Evolutionary conservation across 2,329 filamentous ascomycete genomes (phyloP), one percentile per base, ranked within the genome.

Genomic region (Microdochium nivale): DNA sequence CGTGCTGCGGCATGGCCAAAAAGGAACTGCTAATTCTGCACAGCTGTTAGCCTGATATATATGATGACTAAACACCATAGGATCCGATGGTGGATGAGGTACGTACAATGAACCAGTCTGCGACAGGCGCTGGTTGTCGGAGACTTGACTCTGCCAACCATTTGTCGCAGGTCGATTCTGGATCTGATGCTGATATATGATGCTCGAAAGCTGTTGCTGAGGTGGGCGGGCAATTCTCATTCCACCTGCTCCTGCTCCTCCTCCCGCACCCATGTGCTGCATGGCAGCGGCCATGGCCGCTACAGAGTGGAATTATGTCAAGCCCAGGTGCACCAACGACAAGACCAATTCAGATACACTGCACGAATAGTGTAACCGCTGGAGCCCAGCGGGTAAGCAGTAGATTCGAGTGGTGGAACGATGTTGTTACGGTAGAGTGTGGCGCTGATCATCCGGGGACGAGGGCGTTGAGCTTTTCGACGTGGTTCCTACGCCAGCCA

Each of bases 211-310:
- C 54, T 73, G 71, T 55, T 72, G 64, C 40, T 65, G 62, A 47
- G 65, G 64, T 52, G 70, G 70, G 54, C 66, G 66, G 9, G 40
- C 40, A 4, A 44, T 23, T 23, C 40, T 44, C 40, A 44, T 44
- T 21, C 21, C n/a, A 7, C 9, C n/a, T 56, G 63, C 68, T 59
- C 69, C 68, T 64, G 75, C 69, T 66, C 75, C 69, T 64, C 68
- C 71, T 57, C 68, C 71, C 56, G 67, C 68, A 62, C 68, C 71
- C 76, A 81, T 80, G 60, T 79, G 78, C 65, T 75, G 74, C 68
- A 81, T 76, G 59, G 80, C 81, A 63, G 75, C 78, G 70, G 79
- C 78, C 79, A 83, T 82, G 67, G 75, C 75, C 71, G 74, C 74
- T 58, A 55, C 53, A 49, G 53, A 16, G 52, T 52, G 50, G 53